Base-by-base conservation (phyloP, 2,329 filamentous ascomycete genomes). In the Pseudogymnoascus sp. region DNA sequence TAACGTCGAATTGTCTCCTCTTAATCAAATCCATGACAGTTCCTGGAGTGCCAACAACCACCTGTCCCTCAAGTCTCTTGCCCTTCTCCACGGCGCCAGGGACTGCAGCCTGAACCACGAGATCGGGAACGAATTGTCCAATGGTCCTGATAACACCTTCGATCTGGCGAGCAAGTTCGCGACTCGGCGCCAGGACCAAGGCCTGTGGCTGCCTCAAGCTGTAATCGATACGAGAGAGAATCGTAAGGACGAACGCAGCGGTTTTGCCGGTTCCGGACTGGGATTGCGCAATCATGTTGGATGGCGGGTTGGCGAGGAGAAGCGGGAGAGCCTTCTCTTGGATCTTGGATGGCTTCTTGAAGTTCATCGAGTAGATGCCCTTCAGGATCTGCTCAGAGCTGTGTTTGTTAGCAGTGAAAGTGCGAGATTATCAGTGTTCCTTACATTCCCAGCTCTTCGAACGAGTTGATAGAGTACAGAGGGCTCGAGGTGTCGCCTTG, bases 231-330 rank as follows among this genome's bases (percentile, higher is more conserved):
- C 94, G 90, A 62, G 89, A 89, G 39, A 99, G 82, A 63, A 96
- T 89, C 64, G 96, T 96, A 64, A 96, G 87, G 50, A 94, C 90
- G 74, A 99, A 99, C 20, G 94, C 94, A 18, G 92, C 94, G 0
- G 94, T 99, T 80, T 99, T 99, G 71, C 94, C 94, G 18, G 94
- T 99, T 68, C 94, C 94, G 2, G 94, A 99, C 75, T 99, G 94
- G n/a, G 94, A 99, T 76, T 99, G 94, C 3, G 92, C 94, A 71
- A 99, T 93, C 83, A 99, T 89, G 76, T 97, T 97, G 66, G 82
- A 82, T 0, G 93, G 88, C n/a, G 94, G 93, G 71, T 96, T 81
- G 68, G 83, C 79, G 65, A 99, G 83, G 71, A 99, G 88, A 61
- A 99, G 81, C 28, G 94, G 94, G 16, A 99, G 83, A 1, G 94